Percentiles rank a stretch among this genome's conserved stretches.
Evolutionary conservation across 2,329 filamentous ascomycete genomes (phyloP).

Genomic region (Phialophora verrucosa): DNA sequence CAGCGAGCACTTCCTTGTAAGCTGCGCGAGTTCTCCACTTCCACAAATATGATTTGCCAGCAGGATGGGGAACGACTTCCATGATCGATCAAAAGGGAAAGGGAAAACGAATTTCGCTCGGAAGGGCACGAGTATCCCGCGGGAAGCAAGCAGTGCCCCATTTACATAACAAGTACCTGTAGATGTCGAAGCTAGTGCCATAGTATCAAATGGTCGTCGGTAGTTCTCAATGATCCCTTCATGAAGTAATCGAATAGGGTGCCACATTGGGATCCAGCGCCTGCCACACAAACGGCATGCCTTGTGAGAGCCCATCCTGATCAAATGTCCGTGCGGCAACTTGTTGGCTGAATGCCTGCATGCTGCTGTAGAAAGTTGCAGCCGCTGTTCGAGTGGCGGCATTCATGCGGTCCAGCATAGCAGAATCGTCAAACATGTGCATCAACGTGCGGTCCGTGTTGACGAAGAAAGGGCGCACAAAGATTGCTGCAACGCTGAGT

Average conservation of each 20-base stretch:
- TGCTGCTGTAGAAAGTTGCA: conserved; percentile 15
- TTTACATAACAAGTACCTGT: neutral
- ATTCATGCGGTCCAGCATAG: conserved; percentile 22
- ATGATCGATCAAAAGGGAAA: neutral
- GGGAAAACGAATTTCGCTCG: neutral
- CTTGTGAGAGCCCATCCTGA: conserved; percentile 17
- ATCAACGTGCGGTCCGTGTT: conserved; percentile 20
- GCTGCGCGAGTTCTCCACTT: neutral
- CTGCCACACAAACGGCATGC: conserved; percentile 27
- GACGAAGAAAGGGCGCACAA: conserved; percentile 22
- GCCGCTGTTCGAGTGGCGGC: conserved; percentile 13
- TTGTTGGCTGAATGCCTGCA: conserved; percentile 22
- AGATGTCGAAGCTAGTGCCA: neutral
- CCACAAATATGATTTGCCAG: neutral
- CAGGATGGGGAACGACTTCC: neutral
- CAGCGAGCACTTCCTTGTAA: neutral
- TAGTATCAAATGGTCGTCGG: neutral
- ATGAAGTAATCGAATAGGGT: conserved; percentile 25
- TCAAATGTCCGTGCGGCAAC: conserved; percentile 20
- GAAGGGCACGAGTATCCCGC: neutral
- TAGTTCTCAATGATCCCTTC: neutral
- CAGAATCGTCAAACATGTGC: conserved; percentile 24
- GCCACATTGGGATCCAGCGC: conserved; percentile 26
- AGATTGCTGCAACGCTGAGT: conserved; percentile 15
- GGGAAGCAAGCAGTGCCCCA: neutral